A percentile compares a stretch with the other conserved stretches of the same genome.
phyloP scores from a whole-genome alignment of 495 filamentous ascomycete genomes.

The Bryoglossum gracile region DNA sequence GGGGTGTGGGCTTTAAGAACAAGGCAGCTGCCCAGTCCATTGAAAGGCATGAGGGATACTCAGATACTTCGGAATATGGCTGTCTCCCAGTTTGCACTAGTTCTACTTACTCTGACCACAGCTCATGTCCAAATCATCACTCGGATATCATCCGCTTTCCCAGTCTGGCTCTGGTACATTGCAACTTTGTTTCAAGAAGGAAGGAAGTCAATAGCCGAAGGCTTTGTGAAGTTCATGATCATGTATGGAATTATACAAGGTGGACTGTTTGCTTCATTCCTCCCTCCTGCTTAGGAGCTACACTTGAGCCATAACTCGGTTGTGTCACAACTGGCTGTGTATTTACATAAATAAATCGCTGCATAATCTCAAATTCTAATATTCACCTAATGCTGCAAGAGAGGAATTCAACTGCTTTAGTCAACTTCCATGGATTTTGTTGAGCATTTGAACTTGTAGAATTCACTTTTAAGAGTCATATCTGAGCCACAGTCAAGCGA shows the following conservation, averaged over 20 bases:
- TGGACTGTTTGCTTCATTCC: conserved; percentile 80
- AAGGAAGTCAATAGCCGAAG: conserved; percentile 21
- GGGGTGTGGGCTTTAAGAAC: conserved; percentile 44
- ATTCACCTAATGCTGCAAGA: too few species aligned
- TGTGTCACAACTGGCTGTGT: too few species aligned
- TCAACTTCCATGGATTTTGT: too few species aligned
- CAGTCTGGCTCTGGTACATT: conserved; percentile 83
- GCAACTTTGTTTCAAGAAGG: conserved; percentile 33
- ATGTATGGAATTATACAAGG: conserved; percentile 77
- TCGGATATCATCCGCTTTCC: conserved; percentile 80
- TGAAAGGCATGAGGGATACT: too few species aligned
- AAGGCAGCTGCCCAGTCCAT: too few species aligned
- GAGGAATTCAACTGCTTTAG: too few species aligned
- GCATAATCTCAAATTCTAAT: too few species aligned
- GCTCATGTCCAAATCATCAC: conserved; percentile 95
- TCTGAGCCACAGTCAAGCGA: too few species aligned
- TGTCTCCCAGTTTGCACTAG: conserved; percentile 63
- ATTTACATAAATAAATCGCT: too few species aligned
- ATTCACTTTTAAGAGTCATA: too few species aligned
- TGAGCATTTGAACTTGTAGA: too few species aligned
- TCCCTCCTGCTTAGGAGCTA: conserved; percentile 85
- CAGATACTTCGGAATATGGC: conserved; percentile 40
- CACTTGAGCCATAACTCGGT: too few species aligned
- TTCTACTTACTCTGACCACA: conserved; percentile 59
- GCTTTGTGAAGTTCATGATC: conserved; percentile 58